Evolutionary conservation across 2,329 filamentous ascomycete species (phyloP), one percentile per base, ranked within the genome.

Genomic region (Paraphaeosphaeria minitans): DNA sequence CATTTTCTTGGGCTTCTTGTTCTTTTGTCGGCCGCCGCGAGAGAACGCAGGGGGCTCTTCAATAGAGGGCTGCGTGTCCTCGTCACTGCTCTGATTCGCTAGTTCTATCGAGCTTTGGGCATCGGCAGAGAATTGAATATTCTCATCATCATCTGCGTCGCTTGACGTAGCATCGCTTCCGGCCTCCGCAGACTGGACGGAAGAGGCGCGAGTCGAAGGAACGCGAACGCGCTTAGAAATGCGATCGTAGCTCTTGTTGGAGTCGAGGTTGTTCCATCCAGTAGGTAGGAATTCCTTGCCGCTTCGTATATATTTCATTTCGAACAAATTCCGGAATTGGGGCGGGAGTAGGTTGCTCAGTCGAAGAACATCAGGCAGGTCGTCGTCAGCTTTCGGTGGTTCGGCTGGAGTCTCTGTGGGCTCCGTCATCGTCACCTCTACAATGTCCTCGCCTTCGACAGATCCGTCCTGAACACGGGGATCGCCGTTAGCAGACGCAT

Each of bases 381-480:
- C 61, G 46, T 71, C 65, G 55, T 57, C 49, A 24, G 33, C 55
- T 62, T 57, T 71, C 69, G 10, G 74, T 73, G 24, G 63, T 58
- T 22, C 21, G 33, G 59, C 35, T 21, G 63, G 55, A 4, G 66
- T 64, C 57, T 83, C 80, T 16, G 71, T 72, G 2, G 80, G 79
- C 66, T 92, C 89, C 54, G 87, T 88, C 89, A 97, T 93, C 0
- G 90, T 91, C 16, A 99, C 88, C 71, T 97, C 91, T 6, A 98
- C 91, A 69, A 97, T 87, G 61, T 97, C 93, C 74, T 97, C 94
- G 10, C 92, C 91, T 73, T 93, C 89, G 1, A 96, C 85, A 3
- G 93, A 97, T 29, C 87, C 85, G 46, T 92, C 89, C 58, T 89
- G 85, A 48, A 97, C 83, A 70, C 89, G 90, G 22, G 85, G 82